These are phyloP conservation scores for Metschnikowia peoriensis DNA, from an alignment of 805 yeast species.

Conservation along the genomic window DNA sequence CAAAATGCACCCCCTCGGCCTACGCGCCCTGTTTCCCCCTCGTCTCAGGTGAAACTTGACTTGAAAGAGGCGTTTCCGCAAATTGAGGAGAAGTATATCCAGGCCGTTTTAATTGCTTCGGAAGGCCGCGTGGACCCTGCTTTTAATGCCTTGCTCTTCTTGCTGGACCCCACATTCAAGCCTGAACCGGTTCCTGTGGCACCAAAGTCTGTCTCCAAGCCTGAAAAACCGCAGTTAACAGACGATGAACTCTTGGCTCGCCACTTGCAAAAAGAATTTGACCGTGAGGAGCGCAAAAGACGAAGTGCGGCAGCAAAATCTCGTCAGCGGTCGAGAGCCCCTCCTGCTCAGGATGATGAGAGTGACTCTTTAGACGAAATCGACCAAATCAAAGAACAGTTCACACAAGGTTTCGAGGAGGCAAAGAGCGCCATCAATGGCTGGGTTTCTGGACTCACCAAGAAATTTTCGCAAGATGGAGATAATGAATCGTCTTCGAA, in stretches of 20 bases:
- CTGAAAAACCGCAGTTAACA: slow-evolving; percentile 27
- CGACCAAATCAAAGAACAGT: slow-evolving; percentile 63
- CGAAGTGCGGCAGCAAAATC: slow-evolving; percentile 18
- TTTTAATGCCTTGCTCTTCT: slow-evolving; percentile 78
- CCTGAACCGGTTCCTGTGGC: slow-evolving; percentile 44
- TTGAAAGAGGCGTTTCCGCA: slow-evolving; percentile 85
- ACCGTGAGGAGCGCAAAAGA: slow-evolving; percentile 38
- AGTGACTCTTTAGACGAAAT: slow-evolving; percentile 56
- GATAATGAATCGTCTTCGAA: slow-evolving; percentile 10
- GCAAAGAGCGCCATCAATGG: slow-evolving; percentile 71
- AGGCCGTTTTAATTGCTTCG: slow-evolving; percentile 83
- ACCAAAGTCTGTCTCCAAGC: slow-evolving; percentile 1
- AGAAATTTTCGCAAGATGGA: slow-evolving; percentile 38
- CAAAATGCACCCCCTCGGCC: slow-evolving; percentile 37
- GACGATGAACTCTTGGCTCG: slow-evolving; percentile 86
- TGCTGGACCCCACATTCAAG: slow-evolving; percentile 68
- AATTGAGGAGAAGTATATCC: slow-evolving; percentile 65
- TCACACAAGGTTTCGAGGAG: slow-evolving; percentile 76
- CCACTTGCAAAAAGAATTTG: slow-evolving; percentile 66
- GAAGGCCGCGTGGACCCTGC: slow-evolving; percentile 80
- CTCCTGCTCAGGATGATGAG: slow-evolving; percentile 16
- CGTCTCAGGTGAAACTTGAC: slow-evolving; percentile 52
- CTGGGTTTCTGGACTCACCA: slow-evolving; percentile 73
- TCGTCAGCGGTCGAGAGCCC: slow-evolving; percentile 10
- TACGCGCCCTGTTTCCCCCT: slow-evolving; percentile 62